phyloP scores from a whole-genome alignment of 1,284 basidiomycete genomes.

The Acaromyces ingoldii region DNA sequence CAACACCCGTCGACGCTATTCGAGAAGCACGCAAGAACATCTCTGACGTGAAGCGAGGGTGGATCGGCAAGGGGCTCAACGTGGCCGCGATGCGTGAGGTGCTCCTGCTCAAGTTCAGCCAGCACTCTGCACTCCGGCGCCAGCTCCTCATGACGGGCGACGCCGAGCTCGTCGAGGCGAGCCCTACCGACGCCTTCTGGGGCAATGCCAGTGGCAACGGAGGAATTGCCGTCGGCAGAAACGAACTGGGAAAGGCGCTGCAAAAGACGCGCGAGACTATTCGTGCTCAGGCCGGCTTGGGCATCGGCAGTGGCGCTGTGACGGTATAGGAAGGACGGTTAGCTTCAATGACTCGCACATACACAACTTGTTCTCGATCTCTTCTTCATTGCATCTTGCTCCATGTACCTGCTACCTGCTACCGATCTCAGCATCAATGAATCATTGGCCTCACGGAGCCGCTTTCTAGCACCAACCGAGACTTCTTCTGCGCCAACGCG shows the following conservation, averaged over 20 bases:
- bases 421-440: no score
- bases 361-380: no score
- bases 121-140: constrained; percentile 15
- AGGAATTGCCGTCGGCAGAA: constrained; percentile 18
- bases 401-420: no score
- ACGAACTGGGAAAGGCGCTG: constrained; percentile 32
- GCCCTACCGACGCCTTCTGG: constrained; percentile 41
- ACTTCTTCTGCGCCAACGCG: no score
- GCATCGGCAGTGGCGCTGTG: constrained; percentile 24
- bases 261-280: constrained; percentile 28
- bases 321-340: no score
- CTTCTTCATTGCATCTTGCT: no score
- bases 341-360: no score
- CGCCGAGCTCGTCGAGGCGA: constrained; percentile 24
- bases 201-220: constrained; percentile 12
- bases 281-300: constrained; percentile 17
- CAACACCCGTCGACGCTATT: constrained; percentile 26
- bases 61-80: constrained; percentile 32
- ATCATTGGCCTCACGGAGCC: no score
- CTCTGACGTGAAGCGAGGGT: constrained; percentile 21
- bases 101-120: constrained; percentile 34
- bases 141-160: constrained; percentile 30
- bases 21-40: constrained; percentile 23
- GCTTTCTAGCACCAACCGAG: no score
- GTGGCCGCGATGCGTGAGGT: constrained; percentile 31